Evolutionary conservation across 768 basidiomycete species (phyloP).

Genomic region (Trametes cinnabarina): DNA sequence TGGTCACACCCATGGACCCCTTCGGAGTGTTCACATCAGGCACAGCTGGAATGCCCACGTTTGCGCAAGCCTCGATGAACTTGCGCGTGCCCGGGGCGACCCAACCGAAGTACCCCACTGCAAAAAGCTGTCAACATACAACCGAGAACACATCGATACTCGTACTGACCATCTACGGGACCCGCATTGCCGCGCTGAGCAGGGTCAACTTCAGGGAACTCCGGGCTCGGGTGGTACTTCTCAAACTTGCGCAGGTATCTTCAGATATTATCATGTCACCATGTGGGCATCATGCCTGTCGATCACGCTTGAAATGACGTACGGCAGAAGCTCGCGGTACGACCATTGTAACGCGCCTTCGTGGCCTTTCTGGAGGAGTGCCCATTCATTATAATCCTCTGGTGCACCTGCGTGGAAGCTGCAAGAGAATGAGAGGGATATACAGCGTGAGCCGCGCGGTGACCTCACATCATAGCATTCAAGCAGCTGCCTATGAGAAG

Average conservation of each 20-base stretch:
- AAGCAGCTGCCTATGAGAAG: constrained; percentile 51
- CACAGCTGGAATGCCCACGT: constrained; percentile 49
- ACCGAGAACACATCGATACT: not conserved
- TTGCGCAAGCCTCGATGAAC: constrained; percentile 55
- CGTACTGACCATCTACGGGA: constrained; percentile 42
- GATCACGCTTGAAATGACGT: constrained; percentile 10
- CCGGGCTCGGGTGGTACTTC: constrained; percentile 47
- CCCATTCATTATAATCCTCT: constrained; percentile 70
- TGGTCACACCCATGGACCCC: constrained; percentile 60
- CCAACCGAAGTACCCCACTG: constrained; percentile 55
- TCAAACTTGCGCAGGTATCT: constrained; percentile 78
- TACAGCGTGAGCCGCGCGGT: too few relatives aligned
- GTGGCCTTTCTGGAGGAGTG: constrained; percentile 38
- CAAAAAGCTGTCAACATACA: not conserved
- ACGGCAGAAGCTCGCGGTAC: constrained; percentile 55
- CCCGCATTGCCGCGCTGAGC: constrained; percentile 49
- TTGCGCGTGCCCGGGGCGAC: constrained; percentile 43
- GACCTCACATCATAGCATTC: constrained; percentile 57
- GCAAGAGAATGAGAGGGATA: too few relatives aligned
- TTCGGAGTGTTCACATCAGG: constrained; percentile 55
- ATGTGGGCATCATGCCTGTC: not conserved
- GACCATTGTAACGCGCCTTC: constrained; percentile 56
- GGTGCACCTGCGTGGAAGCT: constrained; percentile 60
- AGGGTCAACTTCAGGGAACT: constrained; percentile 49
- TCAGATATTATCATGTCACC: not conserved